A percentile compares a stretch with the other conserved stretches of the same genome.
phyloP scores from a whole-genome alignment of 768 basidiomycete genomes.

The Calvatia gigantea region DNA sequence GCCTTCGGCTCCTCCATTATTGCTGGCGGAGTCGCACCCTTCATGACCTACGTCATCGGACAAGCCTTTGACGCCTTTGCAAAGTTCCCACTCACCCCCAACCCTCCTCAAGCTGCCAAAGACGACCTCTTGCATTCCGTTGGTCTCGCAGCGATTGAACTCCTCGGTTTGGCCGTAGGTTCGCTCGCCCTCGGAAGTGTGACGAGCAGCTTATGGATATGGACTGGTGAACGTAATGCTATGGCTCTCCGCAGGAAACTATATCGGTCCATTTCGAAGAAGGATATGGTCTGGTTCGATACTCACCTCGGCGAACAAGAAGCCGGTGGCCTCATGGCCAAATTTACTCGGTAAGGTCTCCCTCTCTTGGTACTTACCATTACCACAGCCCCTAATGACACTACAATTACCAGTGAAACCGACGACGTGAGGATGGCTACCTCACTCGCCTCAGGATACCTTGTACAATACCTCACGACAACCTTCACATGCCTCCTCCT shows the following conservation, averaged over 20 bases:
- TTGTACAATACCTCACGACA: constrained; percentile 81
- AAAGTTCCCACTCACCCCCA: constrained; percentile 29
- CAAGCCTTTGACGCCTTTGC: constrained; percentile 74
- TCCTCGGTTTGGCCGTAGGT: constrained; percentile 62
- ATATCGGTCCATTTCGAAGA: constrained; percentile 60
- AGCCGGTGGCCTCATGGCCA: constrained; percentile 90
- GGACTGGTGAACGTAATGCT: constrained; percentile 79
- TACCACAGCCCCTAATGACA: background rate
- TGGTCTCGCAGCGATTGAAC: constrained; percentile 59
- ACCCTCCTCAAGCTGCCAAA: constrained; percentile 37
- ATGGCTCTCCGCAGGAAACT: constrained; percentile 63
- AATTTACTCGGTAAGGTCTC: constrained; percentile 82
- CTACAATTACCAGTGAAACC: constrained; percentile 64
- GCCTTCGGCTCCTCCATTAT: constrained; percentile 58
- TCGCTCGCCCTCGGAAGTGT: constrained; percentile 70
- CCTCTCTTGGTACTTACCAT: background rate
- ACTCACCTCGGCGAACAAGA: constrained; percentile 59
- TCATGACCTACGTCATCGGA: constrained; percentile 83
- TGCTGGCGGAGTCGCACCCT: constrained; percentile 73
- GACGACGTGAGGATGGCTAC: constrained; percentile 88
- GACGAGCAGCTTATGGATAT: constrained; percentile 82
- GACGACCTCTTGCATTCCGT: constrained; percentile 52
- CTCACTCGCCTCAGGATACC: constrained; percentile 72
- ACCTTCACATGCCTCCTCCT: constrained; percentile 76
- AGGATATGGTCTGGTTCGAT: constrained; percentile 92